Evolutionary conservation across 2,329 filamentous ascomycete genomes (phyloP), one percentile per base, ranked within the genome.

Genomic region (Calonectria pseudoturangicola): DNA sequence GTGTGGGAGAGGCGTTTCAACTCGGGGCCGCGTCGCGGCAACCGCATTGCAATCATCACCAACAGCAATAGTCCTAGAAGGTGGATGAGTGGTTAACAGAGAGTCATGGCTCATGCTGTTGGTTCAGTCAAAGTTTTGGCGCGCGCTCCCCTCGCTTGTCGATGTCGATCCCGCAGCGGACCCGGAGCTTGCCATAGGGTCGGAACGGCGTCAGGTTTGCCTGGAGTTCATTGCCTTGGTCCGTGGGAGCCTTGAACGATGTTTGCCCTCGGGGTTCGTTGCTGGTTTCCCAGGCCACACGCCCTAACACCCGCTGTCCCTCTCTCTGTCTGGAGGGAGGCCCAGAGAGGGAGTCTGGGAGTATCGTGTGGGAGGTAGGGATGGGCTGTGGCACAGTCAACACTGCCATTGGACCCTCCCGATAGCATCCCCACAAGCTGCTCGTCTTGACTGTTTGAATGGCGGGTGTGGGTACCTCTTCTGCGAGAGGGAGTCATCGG

Each of bases 401-500:
- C 71, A 73, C 51, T 73, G 63, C 67, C 60, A 66, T 70, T 69
- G 62, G 66, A 39, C 15, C 21, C 21, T 36, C 48, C 54, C 28
- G 18, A 45, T 27, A 43, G 21, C 13, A 68, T 54, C 45, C 45
- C 50, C 71, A 43, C 64, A 51, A 6, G 5, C 25, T 25, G 18
- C 18, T 36, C 48, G 36, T n/a, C 36, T 30, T 27, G 28, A 45
- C 28, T 54, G 50, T 54, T 15, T 28, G 25, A 58, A 56, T 62
- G 39, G 66, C 27, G 56, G 43, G 48, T 69, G 56, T 36, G 68
- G 39, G 65, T 66, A 56, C 39, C 63, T 30, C 63, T 58, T n/a
- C 36, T 28, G 47, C 28, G 60, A 56, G 71, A 65, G 70, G 77
- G 77, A 79, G 77, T 79, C 77, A 79, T 77, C 77, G 77, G 77